Evolutionary conservation across 2,329 filamentous ascomycete species (phyloP).

Genomic region (Sclerotinia trifoliorum): DNA sequence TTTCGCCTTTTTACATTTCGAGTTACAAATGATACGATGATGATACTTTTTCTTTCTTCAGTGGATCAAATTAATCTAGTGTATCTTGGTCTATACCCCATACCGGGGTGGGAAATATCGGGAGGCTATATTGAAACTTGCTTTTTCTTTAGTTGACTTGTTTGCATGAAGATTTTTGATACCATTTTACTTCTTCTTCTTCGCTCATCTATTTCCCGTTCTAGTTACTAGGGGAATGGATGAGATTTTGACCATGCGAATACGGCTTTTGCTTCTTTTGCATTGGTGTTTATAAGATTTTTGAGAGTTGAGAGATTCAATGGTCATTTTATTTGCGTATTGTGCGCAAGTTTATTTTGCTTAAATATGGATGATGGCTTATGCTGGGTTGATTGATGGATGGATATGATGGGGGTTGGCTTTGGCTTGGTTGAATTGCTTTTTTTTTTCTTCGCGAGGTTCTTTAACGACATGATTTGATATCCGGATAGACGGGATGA

Average conservation of each 20-base stretch:
- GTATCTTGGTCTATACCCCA: slow-evolving; percentile 10
- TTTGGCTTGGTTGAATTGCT: background rate
- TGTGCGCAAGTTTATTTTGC: background rate
- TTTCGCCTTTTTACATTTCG: slow-evolving; percentile 16
- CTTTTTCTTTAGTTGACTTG: background rate
- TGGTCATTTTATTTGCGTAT: background rate
- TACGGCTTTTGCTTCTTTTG: background rate
- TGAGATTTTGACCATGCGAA: background rate
- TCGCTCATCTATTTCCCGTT: background rate
- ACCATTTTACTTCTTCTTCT: slow-evolving; percentile 4
- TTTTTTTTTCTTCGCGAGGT: background rate
- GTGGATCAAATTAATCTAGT: slow-evolving; percentile 12
- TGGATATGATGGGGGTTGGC: background rate
- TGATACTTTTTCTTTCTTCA: slow-evolving; percentile 7
- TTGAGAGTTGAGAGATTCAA: background rate
- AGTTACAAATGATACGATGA: slow-evolving; percentile 15
- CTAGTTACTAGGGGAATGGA: background rate
- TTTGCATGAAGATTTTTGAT: slow-evolving; percentile 3
- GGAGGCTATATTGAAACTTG: slow-evolving; percentile 10
- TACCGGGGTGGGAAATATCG: background rate
- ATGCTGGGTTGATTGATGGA: background rate
- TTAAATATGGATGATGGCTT: background rate
- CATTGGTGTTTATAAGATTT: background rate
- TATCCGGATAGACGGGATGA: slow-evolving; percentile 14
- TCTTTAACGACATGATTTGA: slow-evolving; percentile 17